Percentiles rank a stretch among this genome's conserved stretches.
Conservation (phyloP, 2,329 filamentous ascomycete genomes). For the Penicillium hesseltinei region DNA sequence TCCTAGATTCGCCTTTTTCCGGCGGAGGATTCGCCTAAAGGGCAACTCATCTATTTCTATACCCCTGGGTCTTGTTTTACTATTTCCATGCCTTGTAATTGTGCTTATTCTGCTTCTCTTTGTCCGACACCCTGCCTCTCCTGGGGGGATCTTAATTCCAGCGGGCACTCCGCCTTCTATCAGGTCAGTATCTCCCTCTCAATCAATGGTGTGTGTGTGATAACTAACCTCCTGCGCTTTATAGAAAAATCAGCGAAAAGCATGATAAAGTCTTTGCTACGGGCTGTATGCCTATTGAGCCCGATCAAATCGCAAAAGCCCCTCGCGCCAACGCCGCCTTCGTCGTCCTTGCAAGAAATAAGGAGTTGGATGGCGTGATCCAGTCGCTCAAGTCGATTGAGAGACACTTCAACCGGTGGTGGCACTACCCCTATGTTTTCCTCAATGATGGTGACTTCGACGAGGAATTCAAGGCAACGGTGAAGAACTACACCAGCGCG, state of each 20-base stretch:
- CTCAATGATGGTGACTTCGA: conserved; percentile 98
- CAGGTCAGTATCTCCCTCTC: conserved; percentile 59
- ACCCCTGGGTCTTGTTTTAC: conserved; percentile 83
- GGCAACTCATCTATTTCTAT: conserved; percentile 91
- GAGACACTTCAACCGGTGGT: conserved; percentile 98
- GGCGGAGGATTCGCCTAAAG: conserved; percentile 79
- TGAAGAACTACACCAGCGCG: conserved; percentile 85
- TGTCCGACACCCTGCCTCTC: conserved; percentile 78
- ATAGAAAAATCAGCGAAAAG: conserved; percentile 92
- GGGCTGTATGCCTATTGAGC: conserved; percentile 76
- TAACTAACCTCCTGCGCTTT: conserved; percentile 17
- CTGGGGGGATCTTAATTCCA: conserved; percentile 80
- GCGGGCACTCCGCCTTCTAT: conserved; percentile 85
- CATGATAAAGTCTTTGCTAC: conserved; percentile 95
- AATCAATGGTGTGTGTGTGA: neutral
- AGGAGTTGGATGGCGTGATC: conserved; percentile 92
- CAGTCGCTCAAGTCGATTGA: conserved; percentile 98
- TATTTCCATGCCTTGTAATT: conserved; percentile 90
- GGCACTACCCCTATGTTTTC: conserved; percentile 97
- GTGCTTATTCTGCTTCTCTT: conserved; percentile 88
- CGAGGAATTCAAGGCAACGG: conserved; percentile 82
- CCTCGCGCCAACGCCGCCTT: conserved; percentile 92
- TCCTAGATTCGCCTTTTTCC: conserved; percentile 73
- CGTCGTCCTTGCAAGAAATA: conserved; percentile 91
- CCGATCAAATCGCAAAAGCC: conserved; percentile 50